These are phyloP conservation scores for Verticillium isaacii DNA, from an alignment of 2,329 filamentous ascomycete species.

Conservation along the genomic window DNA sequence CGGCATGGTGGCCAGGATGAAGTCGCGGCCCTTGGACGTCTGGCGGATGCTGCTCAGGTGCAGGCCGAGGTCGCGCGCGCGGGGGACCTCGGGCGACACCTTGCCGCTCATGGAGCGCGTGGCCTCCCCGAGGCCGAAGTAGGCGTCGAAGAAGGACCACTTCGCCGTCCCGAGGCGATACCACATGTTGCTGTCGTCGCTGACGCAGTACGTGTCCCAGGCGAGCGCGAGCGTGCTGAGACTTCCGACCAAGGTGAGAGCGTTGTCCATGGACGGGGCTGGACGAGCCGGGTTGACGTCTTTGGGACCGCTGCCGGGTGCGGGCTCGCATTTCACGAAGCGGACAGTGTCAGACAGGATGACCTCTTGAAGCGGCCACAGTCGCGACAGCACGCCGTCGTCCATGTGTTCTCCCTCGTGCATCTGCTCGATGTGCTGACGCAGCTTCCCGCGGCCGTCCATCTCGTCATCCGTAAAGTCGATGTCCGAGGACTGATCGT, in stretches of 20 bases:
- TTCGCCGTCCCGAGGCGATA: not conserved
- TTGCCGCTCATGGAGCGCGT: not conserved
- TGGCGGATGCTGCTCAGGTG: not conserved
- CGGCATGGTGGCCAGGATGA: not conserved
- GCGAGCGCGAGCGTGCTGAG: not conserved
- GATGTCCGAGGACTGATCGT: not conserved
- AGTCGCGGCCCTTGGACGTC: not conserved
- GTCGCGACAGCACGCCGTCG: not conserved
- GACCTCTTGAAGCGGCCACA: not conserved
- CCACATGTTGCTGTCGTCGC: not conserved
- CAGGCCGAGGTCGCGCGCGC: not conserved
- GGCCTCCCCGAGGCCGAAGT: not conserved
- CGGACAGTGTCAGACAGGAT: not conserved
- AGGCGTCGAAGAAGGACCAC: not conserved
- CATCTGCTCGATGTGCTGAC: not conserved
- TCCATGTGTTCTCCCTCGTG: not conserved
- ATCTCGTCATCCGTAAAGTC: not conserved
- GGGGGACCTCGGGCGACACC: not conserved
- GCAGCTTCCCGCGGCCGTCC: not conserved
- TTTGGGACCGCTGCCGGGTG: not conserved
- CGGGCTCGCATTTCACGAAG: not conserved
- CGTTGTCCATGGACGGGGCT: not conserved
- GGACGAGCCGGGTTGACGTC: not conserved
- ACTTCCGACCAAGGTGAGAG: not conserved
- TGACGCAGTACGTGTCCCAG: not conserved